Evolutionary conservation across 1,284 basidiomycete genomes (phyloP), one percentile per base, ranked within the genome.

Genomic region (Ustilago xerochloae): DNA sequence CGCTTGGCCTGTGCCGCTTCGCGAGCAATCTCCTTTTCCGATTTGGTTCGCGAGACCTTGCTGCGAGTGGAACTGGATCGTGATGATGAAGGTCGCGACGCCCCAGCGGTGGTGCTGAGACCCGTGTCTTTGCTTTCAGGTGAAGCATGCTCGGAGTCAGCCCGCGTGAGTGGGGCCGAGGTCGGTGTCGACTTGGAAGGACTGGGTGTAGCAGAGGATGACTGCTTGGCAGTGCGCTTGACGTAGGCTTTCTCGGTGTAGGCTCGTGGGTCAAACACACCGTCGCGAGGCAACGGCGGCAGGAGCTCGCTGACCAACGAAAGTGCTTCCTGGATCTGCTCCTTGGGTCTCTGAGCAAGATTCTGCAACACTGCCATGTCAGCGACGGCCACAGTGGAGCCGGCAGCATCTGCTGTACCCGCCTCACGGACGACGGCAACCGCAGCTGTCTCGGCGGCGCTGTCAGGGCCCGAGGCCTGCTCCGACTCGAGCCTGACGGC

Each of bases 291-390:
- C 18, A 83, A 57, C 12, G 81, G 78, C 20, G 82, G 81, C 8
- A 84, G 68, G 32, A 84, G 58, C 53, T 81, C 81, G 24, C 73
- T 63, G 18, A 82, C 63, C 15, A 84, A 53, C n/a, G 68, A 69
- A 12, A 84, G 72, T 4, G 81, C 79, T 53, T 82, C 81, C 26
- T 81, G 79, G 8, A 84, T 72, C 63, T 82, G 79, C 75, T 98
- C 96, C 86, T 98, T 98, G 10, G 96, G 93, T 36, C 94, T 89
- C 84, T 97, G 94, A 0, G 94, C 94, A 33, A 99, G 87, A 84
- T 96, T 98, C 86, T 98, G 93, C 89, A 98, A 93, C 33, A 99
- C 93, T 7, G 93, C 92, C 93, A 98, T 95, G 84, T 98, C 95
- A 4, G 72, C 85, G 48, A 61, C 80, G 7, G 77, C 77, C 18